Evolutionary conservation across 371 early-diverging fungal genomes (phyloP).

Genomic region (Haplosporangium sp.): DNA sequence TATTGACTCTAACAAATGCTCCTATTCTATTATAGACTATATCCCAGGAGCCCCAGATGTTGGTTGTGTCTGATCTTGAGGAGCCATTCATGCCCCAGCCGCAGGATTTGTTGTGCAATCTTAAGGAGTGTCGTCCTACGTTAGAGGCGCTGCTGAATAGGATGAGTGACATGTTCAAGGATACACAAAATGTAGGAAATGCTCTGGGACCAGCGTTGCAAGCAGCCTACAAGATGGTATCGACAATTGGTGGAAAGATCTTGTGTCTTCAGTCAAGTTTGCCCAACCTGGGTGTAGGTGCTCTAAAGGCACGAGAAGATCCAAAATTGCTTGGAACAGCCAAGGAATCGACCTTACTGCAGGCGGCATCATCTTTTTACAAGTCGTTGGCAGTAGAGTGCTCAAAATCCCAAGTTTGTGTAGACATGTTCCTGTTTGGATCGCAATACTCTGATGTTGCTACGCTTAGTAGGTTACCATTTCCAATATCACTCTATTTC

Average conservation of each 20-base stretch:
- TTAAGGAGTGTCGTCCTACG: constrained; percentile 78
- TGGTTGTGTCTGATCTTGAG: constrained; percentile 92
- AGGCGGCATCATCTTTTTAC: constrained; percentile 90
- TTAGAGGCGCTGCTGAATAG: constrained; percentile 81
- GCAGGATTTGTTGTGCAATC: constrained; percentile 86
- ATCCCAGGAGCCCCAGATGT: constrained; percentile 88
- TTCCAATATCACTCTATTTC: neutral
- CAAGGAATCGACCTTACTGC: constrained; percentile 86
- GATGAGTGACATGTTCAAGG: constrained; percentile 87
- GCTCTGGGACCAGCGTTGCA: constrained; percentile 89
- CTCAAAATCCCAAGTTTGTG: constrained; percentile 90
- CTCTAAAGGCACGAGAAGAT: constrained; percentile 88
- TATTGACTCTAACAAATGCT: neutral
- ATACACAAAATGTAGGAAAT: constrained; percentile 79
- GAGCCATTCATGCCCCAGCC: constrained; percentile 91
- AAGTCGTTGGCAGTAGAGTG: constrained; percentile 95
- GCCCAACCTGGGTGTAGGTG: constrained; percentile 85
- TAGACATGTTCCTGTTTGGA: constrained; percentile 95
- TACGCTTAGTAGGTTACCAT: constrained; percentile 74
- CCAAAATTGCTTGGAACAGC: constrained; percentile 87
- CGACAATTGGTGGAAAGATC: constrained; percentile 92
- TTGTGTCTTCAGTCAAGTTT: constrained; percentile 84
- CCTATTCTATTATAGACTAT: constrained; percentile 33
- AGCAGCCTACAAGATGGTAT: constrained; percentile 85
- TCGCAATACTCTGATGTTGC: constrained; percentile 94